A percentile compares a stretch with the other conserved stretches of the same genome.
phyloP scores from a whole-genome alignment of 331 rosid species.

The Rosa hybrid region DNA sequence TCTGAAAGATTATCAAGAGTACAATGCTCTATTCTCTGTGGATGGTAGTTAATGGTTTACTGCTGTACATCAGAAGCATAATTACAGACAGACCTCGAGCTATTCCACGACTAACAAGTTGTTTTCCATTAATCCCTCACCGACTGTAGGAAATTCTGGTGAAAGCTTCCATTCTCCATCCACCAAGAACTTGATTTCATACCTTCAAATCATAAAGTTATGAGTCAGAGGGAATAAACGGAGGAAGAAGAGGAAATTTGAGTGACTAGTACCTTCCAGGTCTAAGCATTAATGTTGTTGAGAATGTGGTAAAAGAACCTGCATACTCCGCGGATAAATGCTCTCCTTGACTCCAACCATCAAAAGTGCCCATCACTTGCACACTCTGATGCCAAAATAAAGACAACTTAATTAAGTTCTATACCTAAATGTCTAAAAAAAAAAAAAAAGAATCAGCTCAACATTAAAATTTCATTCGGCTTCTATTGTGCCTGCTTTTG shows the following conservation, averaged over 20 bases:
- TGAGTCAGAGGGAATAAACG: neutral
- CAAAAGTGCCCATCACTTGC: slow-evolving; percentile 94
- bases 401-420: neutral
- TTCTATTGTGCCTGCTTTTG: neutral
- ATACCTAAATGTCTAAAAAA: neutral
- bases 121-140: slow-evolving; percentile 73
- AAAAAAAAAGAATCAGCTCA: neutral
- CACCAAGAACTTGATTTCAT: slow-evolving; percentile 91
- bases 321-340: slow-evolving; percentile 79
- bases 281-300: slow-evolving; percentile 72
- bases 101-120: slow-evolving; percentile 74
- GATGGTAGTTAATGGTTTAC: neutral
- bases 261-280: slow-evolving; percentile 70
- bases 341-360: slow-evolving; percentile 98
- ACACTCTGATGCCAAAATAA: slow-evolving; percentile 54
- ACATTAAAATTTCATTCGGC: neutral
- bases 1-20: neutral
- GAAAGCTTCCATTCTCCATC: slow-evolving; percentile 92
- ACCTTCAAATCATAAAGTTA: slow-evolving; percentile 45
- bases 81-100: slow-evolving; percentile 4
- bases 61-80: slow-evolving; percentile 11
- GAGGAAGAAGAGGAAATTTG: neutral
- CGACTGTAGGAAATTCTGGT: slow-evolving; percentile 68
- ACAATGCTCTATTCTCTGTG: neutral
- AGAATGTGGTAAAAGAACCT: slow-evolving; percentile 76